Evolutionary conservation across 2,329 filamentous ascomycete species (phyloP), one percentile per base, ranked within the genome.

Genomic region (Fusarium liriodendri): DNA sequence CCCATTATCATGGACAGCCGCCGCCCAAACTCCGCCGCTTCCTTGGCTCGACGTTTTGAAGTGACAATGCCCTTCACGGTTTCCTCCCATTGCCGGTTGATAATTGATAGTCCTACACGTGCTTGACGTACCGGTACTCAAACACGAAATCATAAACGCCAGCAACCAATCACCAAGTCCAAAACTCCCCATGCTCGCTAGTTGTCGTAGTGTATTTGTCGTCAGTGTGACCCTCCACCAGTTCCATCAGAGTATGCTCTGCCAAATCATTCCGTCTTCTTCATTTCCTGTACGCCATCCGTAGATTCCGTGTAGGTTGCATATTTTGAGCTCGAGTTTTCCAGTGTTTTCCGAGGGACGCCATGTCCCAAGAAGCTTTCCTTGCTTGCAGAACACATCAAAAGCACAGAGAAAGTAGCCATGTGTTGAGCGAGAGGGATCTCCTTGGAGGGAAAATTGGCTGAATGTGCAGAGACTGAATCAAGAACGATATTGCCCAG

Each of bases 121-220:
- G 66, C 66, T 58, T 67, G 68, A 67, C 66, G 66, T 68, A 40
- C 22, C 61, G 59, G 65, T 62, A 62, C 65, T 62, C 60, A 71
- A 67, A 67, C 75, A 78, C 64, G 54, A 68, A 76, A 42, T 63
- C 64, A 70, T 59, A 70, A 38, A 74, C 72, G 69, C 72, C 72
- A 58, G 38, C 65, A 64, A 62, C 35, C 11, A 55, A 63, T 35
- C 29, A 25, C n/a, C 22, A 77, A 70, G 45, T 65, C 40, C 58
- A 64, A 64, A 68, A 71, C 64, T 69, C 67, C 73, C 40, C 52
- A 64, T 75, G 70, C 73, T 73, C 67, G 76, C 75, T 75, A 75
- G 47, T 69, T 59, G 32, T 70, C 45, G 72, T 67, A 50, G 29
- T 75, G 67, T 67, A 60, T 68, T 55, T 66, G 52, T 67, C 73